phyloP scores from a whole-genome alignment of 2,329 filamentous ascomycete species.

The Colletotrichum brevisporum region DNA sequence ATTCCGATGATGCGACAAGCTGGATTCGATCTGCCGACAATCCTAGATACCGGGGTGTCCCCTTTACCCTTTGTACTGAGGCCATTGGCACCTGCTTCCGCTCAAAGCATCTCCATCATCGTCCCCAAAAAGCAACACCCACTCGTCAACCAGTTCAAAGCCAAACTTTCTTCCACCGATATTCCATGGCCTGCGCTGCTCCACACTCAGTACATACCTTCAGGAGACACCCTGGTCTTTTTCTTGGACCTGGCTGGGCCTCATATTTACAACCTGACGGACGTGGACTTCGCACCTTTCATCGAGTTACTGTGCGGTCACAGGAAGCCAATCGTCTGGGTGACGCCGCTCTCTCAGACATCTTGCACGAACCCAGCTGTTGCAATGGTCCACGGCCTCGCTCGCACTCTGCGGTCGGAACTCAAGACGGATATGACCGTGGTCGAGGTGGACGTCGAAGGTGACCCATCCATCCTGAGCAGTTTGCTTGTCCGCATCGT shows the following conservation, averaged over 20 bases:
- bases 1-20: too few relatives aligned
- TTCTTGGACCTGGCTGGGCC: constrained; percentile 1
- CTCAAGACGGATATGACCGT: constrained; percentile 46
- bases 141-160: background rate
- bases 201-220: background rate
- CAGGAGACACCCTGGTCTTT: background rate
- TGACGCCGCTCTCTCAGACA: background rate
- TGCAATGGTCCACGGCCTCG: constrained; percentile 5
- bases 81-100: too few relatives aligned
- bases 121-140: background rate
- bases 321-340: constrained; percentile 12
- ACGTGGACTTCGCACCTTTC: background rate
- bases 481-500: background rate
- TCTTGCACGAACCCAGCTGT: background rate
- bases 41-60: too few relatives aligned
- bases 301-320: background rate
- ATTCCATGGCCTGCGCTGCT: background rate
- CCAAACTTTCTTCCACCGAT: background rate
- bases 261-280: background rate
- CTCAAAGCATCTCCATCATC: constrained; percentile 5
- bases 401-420: constrained; percentile 46
- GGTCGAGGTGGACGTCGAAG: constrained; percentile 45
- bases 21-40: too few relatives aligned
- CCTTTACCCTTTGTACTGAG: too few relatives aligned
- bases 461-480: background rate